phyloP scores from a whole-genome alignment of 352 stramenopile genomes.

The Phytophthora crassamura region DNA sequence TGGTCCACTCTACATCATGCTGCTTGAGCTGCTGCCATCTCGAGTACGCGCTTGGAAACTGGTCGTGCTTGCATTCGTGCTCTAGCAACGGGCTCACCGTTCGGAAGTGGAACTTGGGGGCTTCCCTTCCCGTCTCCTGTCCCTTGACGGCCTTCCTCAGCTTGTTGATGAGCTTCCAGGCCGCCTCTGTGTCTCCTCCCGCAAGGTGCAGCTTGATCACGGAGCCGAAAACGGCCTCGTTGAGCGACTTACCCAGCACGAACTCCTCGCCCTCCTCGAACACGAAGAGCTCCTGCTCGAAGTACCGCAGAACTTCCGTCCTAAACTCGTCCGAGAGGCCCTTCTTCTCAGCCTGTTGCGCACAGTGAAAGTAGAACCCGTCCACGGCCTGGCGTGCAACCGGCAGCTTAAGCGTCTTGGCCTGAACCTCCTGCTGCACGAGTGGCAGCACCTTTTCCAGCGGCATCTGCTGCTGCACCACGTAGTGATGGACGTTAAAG shows the following conservation, averaged over 20 bases:
- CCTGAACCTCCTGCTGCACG: slow-evolving; percentile 49
- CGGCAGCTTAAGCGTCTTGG: slow-evolving; percentile 34
- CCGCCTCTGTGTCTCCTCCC: slow-evolving; percentile 41
- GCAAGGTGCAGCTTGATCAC: slow-evolving; percentile 68
- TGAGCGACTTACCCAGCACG: slow-evolving; percentile 60
- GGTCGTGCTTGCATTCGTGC: slow-evolving; percentile 48
- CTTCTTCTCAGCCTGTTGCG: slow-evolving; percentile 44
- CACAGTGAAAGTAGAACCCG: slow-evolving; percentile 81
- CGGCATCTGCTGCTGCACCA: slow-evolving; percentile 55
- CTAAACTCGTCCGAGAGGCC: slow-evolving; percentile 38
- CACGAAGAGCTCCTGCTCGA: slow-evolving; percentile 53
- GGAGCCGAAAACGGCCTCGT: slow-evolving; percentile 66
- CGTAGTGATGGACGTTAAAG: slow-evolving; percentile 58
- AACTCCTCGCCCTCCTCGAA: slow-evolving; percentile 32
- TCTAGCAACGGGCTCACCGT: slow-evolving; percentile 70
- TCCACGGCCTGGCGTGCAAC: slow-evolving; percentile 62
- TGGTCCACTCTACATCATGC: slow-evolving; percentile 72
- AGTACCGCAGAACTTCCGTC: slow-evolving; percentile 57
- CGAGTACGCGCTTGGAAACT: slow-evolving; percentile 51
- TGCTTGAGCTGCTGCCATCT: slow-evolving; percentile 68
- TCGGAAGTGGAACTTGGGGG: slow-evolving; percentile 69
- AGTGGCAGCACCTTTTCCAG: slow-evolving; percentile 59
- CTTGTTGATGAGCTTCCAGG: slow-evolving; percentile 58
- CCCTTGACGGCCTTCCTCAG: slow-evolving; percentile 33
- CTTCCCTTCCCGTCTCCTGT: neutral